Base-by-base conservation (phyloP, 2,329 filamentous ascomycete species). In the Aspergillus aculeatus region DNA sequence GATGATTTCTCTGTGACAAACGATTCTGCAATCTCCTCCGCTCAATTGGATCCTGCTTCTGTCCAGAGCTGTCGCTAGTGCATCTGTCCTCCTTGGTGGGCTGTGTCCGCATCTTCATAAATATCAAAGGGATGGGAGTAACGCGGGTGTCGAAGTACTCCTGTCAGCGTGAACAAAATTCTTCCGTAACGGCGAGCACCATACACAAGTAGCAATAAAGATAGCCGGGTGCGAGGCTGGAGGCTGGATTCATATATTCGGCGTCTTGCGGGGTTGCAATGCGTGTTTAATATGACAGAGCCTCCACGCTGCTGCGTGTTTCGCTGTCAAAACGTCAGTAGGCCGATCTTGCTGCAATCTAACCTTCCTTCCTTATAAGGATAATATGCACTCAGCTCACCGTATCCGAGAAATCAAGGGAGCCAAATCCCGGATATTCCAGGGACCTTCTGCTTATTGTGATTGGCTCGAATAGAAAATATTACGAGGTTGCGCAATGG, bases 1-100 rank as follows among this genome's bases (percentile, higher is more conserved):
- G 71, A 48, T 74, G 72, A 32, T 73, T 74, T 29, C 72, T 60
- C 49, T 74, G 72, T 1, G 72, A 73, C 2, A 74, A 68, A 1
- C 72, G 67, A 32, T 74, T 74, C 23, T 73, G 72, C 6, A 73
- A 35, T 26, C 72, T 61, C 41, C 71, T 62, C 55, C 71, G 62
- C 54, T 74, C 72, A 2, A 73, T 56, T 0, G 71, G 68, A 52
- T 73, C 71, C 54, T 73, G 71, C 12, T 69, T 70, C 50, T 55
- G 53, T 24, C 19, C 53, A 14, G 53, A 24, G 12, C n/a, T 16
- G 32, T 55, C 53, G 4, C 19, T 47, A 10, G 12, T 9, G 32
- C 41, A 47, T 31, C 44, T 21, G 9, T 55, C 53, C 16, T 55
- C 53, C 29, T 55, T 55, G 16, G 44, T 24, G 9, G 52, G 14